Percentiles rank a stretch among this genome's conserved stretches.
These are phyloP conservation scores for Lodderomyces theae DNA, from an alignment of 1,139 yeast species.

Conservation along the genomic window DNA sequence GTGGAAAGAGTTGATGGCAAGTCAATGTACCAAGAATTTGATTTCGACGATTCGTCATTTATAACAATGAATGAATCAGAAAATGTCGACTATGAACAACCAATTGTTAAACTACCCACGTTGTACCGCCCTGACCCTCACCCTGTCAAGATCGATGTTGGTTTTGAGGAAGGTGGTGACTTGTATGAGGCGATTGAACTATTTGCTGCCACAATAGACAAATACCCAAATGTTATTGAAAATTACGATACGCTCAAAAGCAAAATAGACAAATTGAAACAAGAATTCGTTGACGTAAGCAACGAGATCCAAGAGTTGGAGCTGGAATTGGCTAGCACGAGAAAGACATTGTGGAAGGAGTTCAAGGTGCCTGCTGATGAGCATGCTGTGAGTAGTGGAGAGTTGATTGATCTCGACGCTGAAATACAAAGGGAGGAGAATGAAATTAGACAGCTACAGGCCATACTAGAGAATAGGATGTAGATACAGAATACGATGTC, in stretches of 20 bases:
- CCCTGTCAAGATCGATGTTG: neutral
- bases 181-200: conserved; percentile 21
- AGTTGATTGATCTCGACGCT: conserved; percentile 28
- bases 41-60: conserved; percentile 17
- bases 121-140: conserved; percentile 4
- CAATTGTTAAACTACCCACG: conserved; percentile 23
- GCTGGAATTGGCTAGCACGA: conserved; percentile 17
- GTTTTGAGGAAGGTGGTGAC: conserved; percentile 7
- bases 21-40: conserved; percentile 19
- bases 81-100: conserved; percentile 11
- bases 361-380: neutral
- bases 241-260: conserved; percentile 22
- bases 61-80: conserved; percentile 6
- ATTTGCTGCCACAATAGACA: conserved; percentile 21
- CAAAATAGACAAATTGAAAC: conserved; percentile 21
- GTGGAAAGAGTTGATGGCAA: conserved; percentile 38
- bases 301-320: conserved; percentile 31
- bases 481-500: too few species aligned
- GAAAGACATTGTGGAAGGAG: neutral
- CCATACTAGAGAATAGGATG: neutral
- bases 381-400: conserved; percentile 1
- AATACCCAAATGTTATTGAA: conserved; percentile 30
- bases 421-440: conserved; percentile 32
- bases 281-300: conserved; percentile 21
- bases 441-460: conserved; percentile 32